Evolutionary conservation across 1,284 basidiomycete genomes (phyloP), one percentile per base, ranked within the genome.

Genomic region (Amylostereum areolatum): DNA sequence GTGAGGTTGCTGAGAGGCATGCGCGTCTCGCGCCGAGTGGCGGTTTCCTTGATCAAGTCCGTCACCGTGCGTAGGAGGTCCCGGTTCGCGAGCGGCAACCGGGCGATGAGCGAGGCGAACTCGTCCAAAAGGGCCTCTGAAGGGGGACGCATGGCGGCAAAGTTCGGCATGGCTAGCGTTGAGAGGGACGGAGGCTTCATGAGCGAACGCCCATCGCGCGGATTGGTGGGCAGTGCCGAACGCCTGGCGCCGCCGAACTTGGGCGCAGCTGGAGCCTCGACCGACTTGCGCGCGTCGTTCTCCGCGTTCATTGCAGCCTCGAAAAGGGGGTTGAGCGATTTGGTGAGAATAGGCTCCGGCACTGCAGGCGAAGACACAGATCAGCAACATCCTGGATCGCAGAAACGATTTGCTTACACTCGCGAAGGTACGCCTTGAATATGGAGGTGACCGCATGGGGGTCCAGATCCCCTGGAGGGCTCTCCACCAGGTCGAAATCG

Each of bases 391-490:
- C 24, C 42, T 27, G 43, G 5, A 28, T 52, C 43, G 43, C 35
- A 50, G 49, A 55, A 42, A 40, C 30, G n/a, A 35, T 29, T 25
- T 29, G 71, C 83, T 68, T 65, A 89, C 88, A 66, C 74, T 89
- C 88, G 47, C 87, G 85, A 44, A 90, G 70, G 61, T 80, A 91
- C 2, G 85, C 84, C 64, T 89, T 90, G 66, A 90, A 89, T 40
- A 89, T 72, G 35, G 90, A 91, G 32, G 94, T 84, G 11, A 97
- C 92, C 1, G 92, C 89, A 62, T 96, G 92, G 34, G 92, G 92
- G 63, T 96, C 92, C 31, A 96, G 69, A 59, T 95, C 91, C 12
- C 85, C 81, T 27, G 90, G 89, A 43, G 80, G 77, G 57, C 82
- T 86, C 54, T 80, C 77, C 29, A 73, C 68, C 68, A 96, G 77